A percentile compares a stretch with the other conserved stretches of the same genome.
These are phyloP conservation scores for Suillus americanus DNA, from an alignment of 768 basidiomycete genomes.

Conservation along the genomic window DNA sequence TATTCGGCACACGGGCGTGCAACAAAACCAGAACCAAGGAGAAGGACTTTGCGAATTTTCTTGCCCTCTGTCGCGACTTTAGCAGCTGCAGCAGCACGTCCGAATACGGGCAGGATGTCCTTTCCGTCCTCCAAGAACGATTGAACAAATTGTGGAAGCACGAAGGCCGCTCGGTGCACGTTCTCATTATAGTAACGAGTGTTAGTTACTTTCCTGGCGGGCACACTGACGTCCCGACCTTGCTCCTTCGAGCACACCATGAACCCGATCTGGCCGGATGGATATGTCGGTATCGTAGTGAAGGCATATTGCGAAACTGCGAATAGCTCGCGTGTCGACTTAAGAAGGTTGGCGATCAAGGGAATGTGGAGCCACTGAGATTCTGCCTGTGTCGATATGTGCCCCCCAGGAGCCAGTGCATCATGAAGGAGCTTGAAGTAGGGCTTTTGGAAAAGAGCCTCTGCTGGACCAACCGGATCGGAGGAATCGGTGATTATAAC, in stretches of 20 bases:
- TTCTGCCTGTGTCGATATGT: constrained; percentile 95
- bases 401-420: constrained; percentile 84
- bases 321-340: constrained; percentile 73
- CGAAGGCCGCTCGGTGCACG: constrained; percentile 81
- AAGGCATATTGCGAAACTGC: constrained; percentile 85
- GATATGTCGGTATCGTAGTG: constrained; percentile 97
- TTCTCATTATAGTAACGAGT: constrained; percentile 85
- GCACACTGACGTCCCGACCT: constrained; percentile 66
- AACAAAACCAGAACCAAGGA: constrained; percentile 95
- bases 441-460: constrained; percentile 91
- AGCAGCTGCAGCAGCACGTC: constrained; percentile 52
- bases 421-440: constrained; percentile 95
- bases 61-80: constrained; percentile 46
- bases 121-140: constrained; percentile 70
- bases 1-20: constrained; percentile 97
- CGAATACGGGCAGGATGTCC: constrained; percentile 74
- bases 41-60: constrained; percentile 63
- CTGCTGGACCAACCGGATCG: constrained; percentile 95
- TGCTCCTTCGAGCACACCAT: constrained; percentile 82
- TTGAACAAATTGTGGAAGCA: constrained; percentile 90
- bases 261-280: constrained; percentile 97
- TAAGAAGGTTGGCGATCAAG: constrained; percentile 75
- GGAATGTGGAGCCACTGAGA: constrained; percentile 92
- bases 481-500: constrained; percentile 99
- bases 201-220: constrained; percentile 66